Evolutionary conservation across 2,329 filamentous ascomycete species (phyloP), one percentile per base, ranked within the genome.

Genomic region (Cladophialophora carrionii): DNA sequence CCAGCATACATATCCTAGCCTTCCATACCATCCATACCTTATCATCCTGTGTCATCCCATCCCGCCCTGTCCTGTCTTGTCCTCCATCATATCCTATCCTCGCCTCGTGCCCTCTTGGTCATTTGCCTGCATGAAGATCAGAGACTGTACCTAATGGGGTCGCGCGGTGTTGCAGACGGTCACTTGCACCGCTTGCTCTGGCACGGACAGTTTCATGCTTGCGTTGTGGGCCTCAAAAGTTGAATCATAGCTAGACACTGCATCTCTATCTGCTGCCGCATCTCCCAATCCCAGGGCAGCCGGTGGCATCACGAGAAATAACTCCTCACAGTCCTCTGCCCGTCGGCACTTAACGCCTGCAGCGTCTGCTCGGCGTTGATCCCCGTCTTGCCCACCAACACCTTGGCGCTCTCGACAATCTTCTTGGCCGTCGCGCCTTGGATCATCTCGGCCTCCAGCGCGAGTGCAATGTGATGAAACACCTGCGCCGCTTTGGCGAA

Each of bases 401-500:
- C 81, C 80, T 96, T 96, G 41, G 90, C 90, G 1, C 91, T 88
- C 52, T 82, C 82, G 34, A 92, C 90, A 63, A 96, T 90, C 67
- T 89, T 87, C 67, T 83, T 85, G 29, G 91, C 91, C 22, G 90
- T 92, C 74, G 92, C 87, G 22, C 93, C 93, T 74, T 93, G 90
- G 48, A 99, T 82, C 20, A 93, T 94, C 75, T 96, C 92, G 5
- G 91, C 90, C 75, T 97, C 94, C 14, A 99, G 87, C 22, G 93
- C 94, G 76, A 96, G 89, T 29, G 89, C 91, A 62, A 98, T 90
- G 73, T 87, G 90, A 29, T 89, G 86, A 75, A 99, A 98, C 65
- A 93, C 85, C 76, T 92, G 92, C 70, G 86, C 86, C 6, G 91
- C 88, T 90, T 68, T 84, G 82, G 73, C 92, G 83, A 66, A 69